Evolutionary conservation across 257 asterid species (phyloP).

Genomic region (Gentiana macrophylla): DNA sequence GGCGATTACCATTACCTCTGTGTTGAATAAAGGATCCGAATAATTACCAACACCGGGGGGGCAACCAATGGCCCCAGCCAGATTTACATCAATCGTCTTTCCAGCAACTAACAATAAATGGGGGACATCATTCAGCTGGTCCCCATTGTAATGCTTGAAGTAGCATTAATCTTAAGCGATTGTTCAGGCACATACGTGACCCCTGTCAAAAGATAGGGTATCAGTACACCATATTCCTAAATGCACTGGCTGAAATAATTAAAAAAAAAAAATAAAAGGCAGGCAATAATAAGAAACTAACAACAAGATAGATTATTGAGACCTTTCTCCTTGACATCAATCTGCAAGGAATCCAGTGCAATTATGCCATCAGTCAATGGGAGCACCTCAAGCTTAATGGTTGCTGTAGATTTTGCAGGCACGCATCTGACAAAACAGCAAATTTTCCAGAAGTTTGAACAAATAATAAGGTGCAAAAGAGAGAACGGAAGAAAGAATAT

Average conservation of each 20-base stretch:
- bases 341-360: constrained; percentile 87
- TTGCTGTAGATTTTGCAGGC: constrained; percentile 84
- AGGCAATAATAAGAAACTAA: constrained; percentile 8
- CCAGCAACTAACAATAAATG: not conserved
- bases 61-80: too few relatives aligned
- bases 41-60: too few relatives aligned
- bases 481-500: not conserved
- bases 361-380: constrained; percentile 96
- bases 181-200: constrained; percentile 76
- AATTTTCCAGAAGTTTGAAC: constrained; percentile 1
- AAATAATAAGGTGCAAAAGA: not conserved
- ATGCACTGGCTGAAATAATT: not conserved
- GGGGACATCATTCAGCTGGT: constrained; percentile 31
- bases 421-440: constrained; percentile 41
- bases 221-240: too few relatives aligned
- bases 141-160: constrained; percentile 78
- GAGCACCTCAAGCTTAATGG: constrained; percentile 94
- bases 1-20: too few relatives aligned
- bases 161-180: constrained; percentile 81
- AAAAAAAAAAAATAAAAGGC: not conserved
- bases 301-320: constrained; percentile 6
- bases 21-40: too few relatives aligned
- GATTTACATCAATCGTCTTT: too few relatives aligned
- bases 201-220: constrained; percentile 32
- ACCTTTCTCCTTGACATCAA: constrained; percentile 90